Percentiles rank a stretch among this genome's conserved stretches.
Conservation (phyloP, 2,329 filamentous ascomycete genomes). For the Sporothrix pallida region DNA sequence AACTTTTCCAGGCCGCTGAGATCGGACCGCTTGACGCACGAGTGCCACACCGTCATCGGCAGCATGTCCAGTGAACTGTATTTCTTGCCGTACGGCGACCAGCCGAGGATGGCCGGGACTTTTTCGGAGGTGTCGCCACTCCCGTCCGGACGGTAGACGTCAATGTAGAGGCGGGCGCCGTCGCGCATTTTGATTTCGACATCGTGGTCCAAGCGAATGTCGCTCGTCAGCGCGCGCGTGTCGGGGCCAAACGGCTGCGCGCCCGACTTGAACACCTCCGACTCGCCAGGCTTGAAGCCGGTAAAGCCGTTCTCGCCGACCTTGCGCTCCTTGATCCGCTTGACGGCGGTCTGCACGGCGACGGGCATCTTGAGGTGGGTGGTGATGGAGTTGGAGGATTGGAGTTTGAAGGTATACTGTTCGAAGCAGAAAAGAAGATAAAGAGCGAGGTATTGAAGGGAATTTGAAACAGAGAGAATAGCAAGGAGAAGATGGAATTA, state of each 20-base stretch:
- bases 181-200: not conserved
- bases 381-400: not conserved
- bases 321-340: not conserved
- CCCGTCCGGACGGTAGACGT: not conserved
- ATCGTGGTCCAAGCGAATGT: not conserved
- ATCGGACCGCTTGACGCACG: not conserved
- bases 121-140: not conserved
- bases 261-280: not conserved
- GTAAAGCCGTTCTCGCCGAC: not conserved
- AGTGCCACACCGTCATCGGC: slow-evolving; percentile 16
- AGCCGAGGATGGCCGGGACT: not conserved
- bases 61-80: slow-evolving; percentile 12
- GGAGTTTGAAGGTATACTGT: too few species aligned
- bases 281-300: not conserved
- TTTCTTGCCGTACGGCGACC: slow-evolving; percentile 1
- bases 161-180: not conserved
- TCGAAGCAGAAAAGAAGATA: too few species aligned
- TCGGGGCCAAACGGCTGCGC: slow-evolving; percentile 9
- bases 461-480: too few species aligned
- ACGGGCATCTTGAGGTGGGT: not conserved
- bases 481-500: too few species aligned
- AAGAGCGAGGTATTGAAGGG: too few species aligned
- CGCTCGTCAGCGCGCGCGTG: not conserved
- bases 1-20: not conserved
- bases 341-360: slow-evolving; percentile 13